phyloP scores from a whole-genome alignment of 2,329 filamentous ascomycete species.

The Metarhizium anisopliae region DNA sequence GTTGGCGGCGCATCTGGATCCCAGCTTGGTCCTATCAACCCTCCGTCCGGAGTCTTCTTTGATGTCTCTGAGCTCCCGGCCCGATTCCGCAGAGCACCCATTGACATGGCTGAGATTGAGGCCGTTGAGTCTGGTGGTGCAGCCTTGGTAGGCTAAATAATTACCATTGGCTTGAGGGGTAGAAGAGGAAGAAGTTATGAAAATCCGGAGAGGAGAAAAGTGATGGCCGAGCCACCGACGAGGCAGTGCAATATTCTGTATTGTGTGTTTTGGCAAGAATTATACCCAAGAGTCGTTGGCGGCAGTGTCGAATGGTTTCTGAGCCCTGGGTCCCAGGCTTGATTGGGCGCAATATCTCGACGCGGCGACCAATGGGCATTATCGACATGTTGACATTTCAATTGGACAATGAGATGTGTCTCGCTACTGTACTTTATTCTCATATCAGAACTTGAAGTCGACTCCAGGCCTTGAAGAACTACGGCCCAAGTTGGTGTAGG shows the following conservation, averaged over 20 bases:
- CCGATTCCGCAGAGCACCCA: constrained; percentile 69
- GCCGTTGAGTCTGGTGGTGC: constrained; percentile 91
- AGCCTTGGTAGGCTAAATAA: constrained; percentile 35
- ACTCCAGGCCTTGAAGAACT: background rate
- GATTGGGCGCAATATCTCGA: background rate
- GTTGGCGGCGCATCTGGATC: constrained; percentile 57
- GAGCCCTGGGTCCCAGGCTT: background rate
- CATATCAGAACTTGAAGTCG: background rate
- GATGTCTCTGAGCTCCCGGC: constrained; percentile 80
- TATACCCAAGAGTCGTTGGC: background rate
- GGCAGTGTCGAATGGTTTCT: background rate
- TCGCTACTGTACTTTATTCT: background rate
- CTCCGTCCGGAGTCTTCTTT: constrained; percentile 70
- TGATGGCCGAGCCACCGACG: background rate
- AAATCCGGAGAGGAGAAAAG: background rate
- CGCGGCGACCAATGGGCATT: background rate
- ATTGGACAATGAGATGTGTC: background rate
- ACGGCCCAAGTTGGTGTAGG: background rate
- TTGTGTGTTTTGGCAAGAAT: background rate
- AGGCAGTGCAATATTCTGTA: background rate
- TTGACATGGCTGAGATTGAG: constrained; percentile 81
- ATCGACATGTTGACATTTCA: background rate
- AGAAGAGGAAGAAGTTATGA: background rate
- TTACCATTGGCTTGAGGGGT: background rate
- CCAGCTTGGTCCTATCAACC: constrained; percentile 62